A percentile compares a stretch with the other conserved stretches of the same genome.
Evolutionary conservation across 768 basidiomycete species (phyloP).

Genomic region (Naganishia onofrii): DNA sequence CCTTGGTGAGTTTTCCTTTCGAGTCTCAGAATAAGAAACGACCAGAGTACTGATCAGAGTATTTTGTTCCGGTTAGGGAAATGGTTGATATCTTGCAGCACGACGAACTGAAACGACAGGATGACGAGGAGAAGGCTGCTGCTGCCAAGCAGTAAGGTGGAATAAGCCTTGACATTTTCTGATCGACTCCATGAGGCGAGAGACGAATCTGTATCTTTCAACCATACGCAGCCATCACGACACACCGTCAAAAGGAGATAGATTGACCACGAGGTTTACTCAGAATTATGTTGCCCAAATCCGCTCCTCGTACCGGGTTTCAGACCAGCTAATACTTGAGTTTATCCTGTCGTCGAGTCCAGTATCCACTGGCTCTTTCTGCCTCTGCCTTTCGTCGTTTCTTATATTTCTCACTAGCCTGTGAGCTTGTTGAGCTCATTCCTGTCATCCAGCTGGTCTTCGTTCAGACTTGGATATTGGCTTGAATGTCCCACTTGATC

Average conservation of each 20-base stretch:
- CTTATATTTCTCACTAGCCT: too few relatives aligned
- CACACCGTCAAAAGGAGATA: neutral
- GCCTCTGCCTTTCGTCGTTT: too few relatives aligned
- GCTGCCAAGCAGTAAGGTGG: conserved; percentile 16
- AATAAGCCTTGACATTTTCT: neutral
- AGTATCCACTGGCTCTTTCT: too few relatives aligned
- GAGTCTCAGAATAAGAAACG: neutral
- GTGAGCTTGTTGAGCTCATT: too few relatives aligned
- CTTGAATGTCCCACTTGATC: neutral
- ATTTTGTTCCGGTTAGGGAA: conserved; percentile 17
- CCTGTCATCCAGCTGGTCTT: too few relatives aligned
- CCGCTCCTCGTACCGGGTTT: neutral
- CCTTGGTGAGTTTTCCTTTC: conserved; percentile 44
- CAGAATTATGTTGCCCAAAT: neutral
- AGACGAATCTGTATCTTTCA: neutral
- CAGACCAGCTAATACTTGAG: neutral
- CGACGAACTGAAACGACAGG: conserved; percentile 34
- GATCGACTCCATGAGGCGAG: neutral
- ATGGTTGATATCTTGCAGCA: conserved; percentile 34
- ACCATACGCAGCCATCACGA: neutral
- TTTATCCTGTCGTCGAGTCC: neutral
- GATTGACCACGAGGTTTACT: neutral
- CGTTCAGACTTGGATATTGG: neutral
- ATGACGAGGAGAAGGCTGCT: conserved; percentile 26
- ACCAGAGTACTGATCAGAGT: neutral